These are phyloP conservation scores for Syzygium syzygioides DNA, from an alignment of 441 rosid genomes.

Conservation along the genomic window DNA sequence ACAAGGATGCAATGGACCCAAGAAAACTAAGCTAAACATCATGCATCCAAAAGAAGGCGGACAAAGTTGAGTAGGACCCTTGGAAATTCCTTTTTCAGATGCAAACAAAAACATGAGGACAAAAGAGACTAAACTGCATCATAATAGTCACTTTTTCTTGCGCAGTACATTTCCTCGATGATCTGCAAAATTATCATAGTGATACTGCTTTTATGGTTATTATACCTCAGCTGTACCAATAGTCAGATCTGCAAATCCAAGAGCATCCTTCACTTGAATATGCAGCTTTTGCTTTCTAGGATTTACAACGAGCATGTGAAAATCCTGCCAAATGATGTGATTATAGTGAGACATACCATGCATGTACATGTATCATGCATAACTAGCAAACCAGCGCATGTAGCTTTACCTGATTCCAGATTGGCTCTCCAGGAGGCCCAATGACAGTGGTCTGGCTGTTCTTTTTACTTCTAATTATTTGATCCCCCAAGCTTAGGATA, in stretches of 20 bases:
- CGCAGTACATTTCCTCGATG: neutral
- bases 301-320: slow-evolving; percentile 83
- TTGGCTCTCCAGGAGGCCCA: slow-evolving; percentile 95
- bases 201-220: neutral
- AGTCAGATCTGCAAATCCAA: slow-evolving; percentile 74
- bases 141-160: neutral
- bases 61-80: neutral
- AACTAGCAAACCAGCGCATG: slow-evolving; percentile 3
- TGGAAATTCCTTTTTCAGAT: neutral
- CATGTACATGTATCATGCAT: neutral
- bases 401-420: slow-evolving; percentile 89
- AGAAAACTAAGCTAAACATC: neutral
- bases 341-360: neutral
- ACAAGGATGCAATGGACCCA: neutral
- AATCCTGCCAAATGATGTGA: slow-evolving; percentile 55
- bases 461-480: slow-evolving; percentile 86
- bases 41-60: neutral
- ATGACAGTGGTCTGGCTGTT: slow-evolving; percentile 94
- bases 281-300: slow-evolving; percentile 74
- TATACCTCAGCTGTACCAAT: slow-evolving; percentile 84
- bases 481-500: slow-evolving; percentile 71
- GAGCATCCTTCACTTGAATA: slow-evolving; percentile 77
- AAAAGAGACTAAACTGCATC: neutral
- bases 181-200: neutral
- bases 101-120: neutral